Conservation (phyloP, 2,329 filamentous ascomycete genomes). For the Curvularia verruculosa region DNA sequence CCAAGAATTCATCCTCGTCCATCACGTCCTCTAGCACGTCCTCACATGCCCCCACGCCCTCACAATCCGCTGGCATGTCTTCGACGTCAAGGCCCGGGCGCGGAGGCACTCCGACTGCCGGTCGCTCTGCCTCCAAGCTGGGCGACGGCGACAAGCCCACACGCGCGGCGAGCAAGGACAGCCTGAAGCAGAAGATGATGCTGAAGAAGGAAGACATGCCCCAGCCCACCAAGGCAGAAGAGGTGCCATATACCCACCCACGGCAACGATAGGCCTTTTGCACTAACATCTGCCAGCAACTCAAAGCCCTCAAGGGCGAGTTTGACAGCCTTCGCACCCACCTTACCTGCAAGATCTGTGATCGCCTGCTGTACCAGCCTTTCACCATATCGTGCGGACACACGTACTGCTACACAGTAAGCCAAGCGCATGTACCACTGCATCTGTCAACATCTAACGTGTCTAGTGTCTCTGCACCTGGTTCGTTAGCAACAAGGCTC, state of each 20-base stretch:
- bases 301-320: conserved; percentile 54
- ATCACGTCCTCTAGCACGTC: conserved; percentile 36
- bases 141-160: conserved; percentile 36
- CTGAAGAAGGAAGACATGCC: conserved; percentile 43
- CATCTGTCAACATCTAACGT: conserved; percentile 26
- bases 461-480: conserved; percentile 62
- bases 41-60: conserved; percentile 28
- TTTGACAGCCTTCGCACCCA: conserved; percentile 66
- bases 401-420: conserved; percentile 72
- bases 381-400: conserved; percentile 72
- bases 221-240: conserved; percentile 44
- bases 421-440: conserved; percentile 32
- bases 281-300: conserved; percentile 45
- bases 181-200: conserved; percentile 47
- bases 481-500: conserved; percentile 60
- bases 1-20: conserved; percentile 38
- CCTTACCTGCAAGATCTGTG: conserved; percentile 72
- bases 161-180: conserved; percentile 47
- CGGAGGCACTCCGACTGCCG: conserved; percentile 36
- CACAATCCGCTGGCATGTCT: conserved; percentile 33
- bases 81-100: conserved; percentile 34
- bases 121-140: conserved; percentile 38
- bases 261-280: not conserved
- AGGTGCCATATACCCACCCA: conserved; percentile 31
- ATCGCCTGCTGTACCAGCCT: conserved; percentile 71